Percentiles rank a stretch among this genome's conserved stretches.
Evolutionary conservation across 2,329 filamentous ascomycete genomes (phyloP).

Genomic region (Grosmannia clavigera): DNA sequence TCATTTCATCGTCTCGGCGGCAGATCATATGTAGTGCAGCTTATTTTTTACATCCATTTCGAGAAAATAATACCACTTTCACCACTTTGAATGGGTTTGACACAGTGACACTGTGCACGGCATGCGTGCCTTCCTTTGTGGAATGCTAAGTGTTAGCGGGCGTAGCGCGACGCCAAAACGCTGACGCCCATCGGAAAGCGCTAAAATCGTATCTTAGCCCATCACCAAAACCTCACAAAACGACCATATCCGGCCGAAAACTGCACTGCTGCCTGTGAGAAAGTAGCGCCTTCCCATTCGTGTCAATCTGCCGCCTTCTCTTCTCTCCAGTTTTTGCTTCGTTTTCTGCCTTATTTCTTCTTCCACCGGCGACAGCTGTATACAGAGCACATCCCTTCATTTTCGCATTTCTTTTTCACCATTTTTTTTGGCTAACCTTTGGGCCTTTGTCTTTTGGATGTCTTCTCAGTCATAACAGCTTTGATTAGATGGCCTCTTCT

Average conservation of each 20-base stretch:
- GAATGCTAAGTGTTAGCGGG: not conserved
- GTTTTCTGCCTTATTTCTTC: not conserved
- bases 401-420: not conserved
- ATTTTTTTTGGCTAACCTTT: not conserved
- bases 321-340: not conserved
- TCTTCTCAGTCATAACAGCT: too few relatives aligned
- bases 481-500: not conserved
- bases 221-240: not conserved
- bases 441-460: not conserved
- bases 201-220: not conserved
- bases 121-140: not conserved
- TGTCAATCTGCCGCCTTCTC: not conserved
- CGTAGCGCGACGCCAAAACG: not conserved
- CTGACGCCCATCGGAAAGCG: not conserved
- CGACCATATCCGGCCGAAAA: not conserved
- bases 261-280: not conserved
- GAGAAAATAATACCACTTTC: not conserved
- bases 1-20: not conserved
- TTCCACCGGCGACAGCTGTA: too few relatives aligned
- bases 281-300: not conserved
- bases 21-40: not conserved
- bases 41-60: not conserved
- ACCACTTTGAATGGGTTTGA: too few relatives aligned
- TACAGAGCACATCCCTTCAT: not conserved
- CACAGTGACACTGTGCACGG: not conserved